These are phyloP conservation scores for Ganoderma resinaceum DNA, from an alignment of 1,284 basidiomycete genomes.

Conservation along the genomic window DNA sequence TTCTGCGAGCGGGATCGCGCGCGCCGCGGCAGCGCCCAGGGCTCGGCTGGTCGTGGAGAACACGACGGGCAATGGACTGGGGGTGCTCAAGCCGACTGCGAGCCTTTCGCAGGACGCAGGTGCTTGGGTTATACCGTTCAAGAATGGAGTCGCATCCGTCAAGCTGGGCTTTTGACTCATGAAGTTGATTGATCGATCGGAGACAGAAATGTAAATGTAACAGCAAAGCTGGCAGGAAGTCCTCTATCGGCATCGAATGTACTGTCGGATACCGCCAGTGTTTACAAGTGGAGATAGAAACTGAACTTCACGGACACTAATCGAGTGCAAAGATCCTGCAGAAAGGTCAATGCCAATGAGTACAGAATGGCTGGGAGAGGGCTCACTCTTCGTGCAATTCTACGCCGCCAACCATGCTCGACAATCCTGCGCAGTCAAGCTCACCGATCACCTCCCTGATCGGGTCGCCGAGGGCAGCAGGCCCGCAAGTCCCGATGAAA, in stretches of 20 bases:
- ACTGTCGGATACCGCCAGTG: no score
- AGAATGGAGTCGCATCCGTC: slow-evolving; percentile 35
- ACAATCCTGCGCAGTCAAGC: slow-evolving; percentile 52
- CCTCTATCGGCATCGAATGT: not conserved
- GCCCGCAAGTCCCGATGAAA: slow-evolving; percentile 73
- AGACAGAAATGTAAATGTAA: not conserved
- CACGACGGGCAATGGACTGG: slow-evolving; percentile 49
- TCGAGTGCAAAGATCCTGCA: not conserved
- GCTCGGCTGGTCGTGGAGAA: slow-evolving; percentile 56
- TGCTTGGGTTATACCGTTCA: slow-evolving; percentile 55
- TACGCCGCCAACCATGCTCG: slow-evolving; percentile 71
- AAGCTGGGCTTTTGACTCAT: slow-evolving; percentile 27
- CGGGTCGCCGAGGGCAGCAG: slow-evolving; percentile 59
- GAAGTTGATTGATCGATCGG: not conserved
- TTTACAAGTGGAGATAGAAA: not conserved
- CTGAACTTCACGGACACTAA: not conserved
- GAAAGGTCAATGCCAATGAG: not conserved
- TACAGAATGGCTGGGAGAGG: not conserved
- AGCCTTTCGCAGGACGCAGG: slow-evolving; percentile 52
- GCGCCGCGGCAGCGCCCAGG: slow-evolving; percentile 54
- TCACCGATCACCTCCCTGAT: slow-evolving; percentile 56
- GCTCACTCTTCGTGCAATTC: slow-evolving; percentile 73
- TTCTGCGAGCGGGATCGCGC: slow-evolving; percentile 45
- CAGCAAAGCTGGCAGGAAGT: not conserved
- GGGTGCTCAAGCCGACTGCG: slow-evolving; percentile 48